Evolutionary conservation across 1,139 yeast species (phyloP), one percentile per base, ranked within the genome.

Genomic region (Hemisphaericaspora xylofermentans): DNA sequence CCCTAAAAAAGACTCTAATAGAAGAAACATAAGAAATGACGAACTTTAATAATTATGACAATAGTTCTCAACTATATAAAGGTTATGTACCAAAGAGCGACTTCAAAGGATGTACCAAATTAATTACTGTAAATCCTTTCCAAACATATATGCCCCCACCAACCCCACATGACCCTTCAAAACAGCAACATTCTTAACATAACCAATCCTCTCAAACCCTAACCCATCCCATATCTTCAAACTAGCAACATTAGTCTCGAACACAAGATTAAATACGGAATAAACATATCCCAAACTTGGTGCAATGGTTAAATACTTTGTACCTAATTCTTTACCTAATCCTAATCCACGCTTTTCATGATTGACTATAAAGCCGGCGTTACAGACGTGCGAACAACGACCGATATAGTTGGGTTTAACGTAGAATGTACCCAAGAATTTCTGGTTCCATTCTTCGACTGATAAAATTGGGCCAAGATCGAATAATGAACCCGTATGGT

Each of bases 251-350:
- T 88, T 87, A 3, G 87, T 78, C 41, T 72, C 89, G 56, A 81
- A 87, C 1, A 88, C 95, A 41, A 88, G 67, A 57, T 88, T 88
- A 68, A 84, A 88, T n/a, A 88, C 89, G 6, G 88, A 80, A 54
- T 84, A 85, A 4, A 73, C 78, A 61, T 82, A 88, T 0, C 95
- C 95, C 35, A 87, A 63, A 40, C 69, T 54, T 0, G 89, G 88
- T 0, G 89, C 95, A 74, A 82, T 76, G 33, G 62, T 58, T 33
- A 86, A 57, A 53, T 84, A 88, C 35, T 72, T 64, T 41, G 63
- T 60, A 6, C 91, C 95, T 57, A 88, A 56, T 18, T 73, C 74
- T 33, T 66, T 69, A 1, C 95, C 95, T 9, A 84, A 59, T 1
- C 81, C 77, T 36, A 72, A 57, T 0, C 91, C 89, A 47, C 95